Evolutionary conservation across 2,329 filamentous ascomycete genomes (phyloP).

Genomic region (Malbranchea zuffiana): DNA sequence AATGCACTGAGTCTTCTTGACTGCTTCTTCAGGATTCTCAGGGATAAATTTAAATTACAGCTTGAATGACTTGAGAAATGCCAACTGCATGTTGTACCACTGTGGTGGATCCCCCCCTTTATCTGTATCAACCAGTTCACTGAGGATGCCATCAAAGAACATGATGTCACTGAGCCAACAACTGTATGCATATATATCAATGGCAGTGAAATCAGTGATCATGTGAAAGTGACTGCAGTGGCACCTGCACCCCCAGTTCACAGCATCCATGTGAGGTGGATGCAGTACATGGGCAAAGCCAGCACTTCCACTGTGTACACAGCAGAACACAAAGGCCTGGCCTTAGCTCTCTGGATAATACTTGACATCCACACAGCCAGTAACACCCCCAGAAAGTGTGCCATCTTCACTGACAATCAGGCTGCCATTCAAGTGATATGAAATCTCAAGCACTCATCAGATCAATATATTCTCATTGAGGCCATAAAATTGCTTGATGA

Average conservation of each 20-base stretch:
- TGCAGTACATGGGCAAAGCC: conserved; percentile 19
- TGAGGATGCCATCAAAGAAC: conserved; percentile 12
- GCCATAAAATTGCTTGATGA: conserved; percentile 3
- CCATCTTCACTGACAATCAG: conserved; percentile 2
- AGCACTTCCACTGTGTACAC: conserved; percentile 18
- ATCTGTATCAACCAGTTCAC: neutral
- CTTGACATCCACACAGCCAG: neutral
- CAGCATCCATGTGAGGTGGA: neutral
- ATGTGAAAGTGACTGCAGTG: conserved; percentile 21
- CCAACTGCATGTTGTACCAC: neutral
- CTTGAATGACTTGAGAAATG: neutral
- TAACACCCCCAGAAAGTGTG: neutral
- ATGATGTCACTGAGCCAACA: conserved; percentile 10
- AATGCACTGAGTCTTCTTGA: no score
- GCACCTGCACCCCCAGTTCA: conserved; percentile 12
- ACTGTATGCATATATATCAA: conserved; percentile 16
- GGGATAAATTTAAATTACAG: neutral
- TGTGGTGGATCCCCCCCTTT: neutral
- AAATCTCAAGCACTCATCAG: conserved; percentile 3
- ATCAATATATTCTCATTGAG: conserved; percentile 4
- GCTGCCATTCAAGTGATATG: neutral
- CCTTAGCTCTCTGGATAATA: conserved; percentile 19
- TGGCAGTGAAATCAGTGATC: conserved; percentile 18
- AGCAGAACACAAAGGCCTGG: conserved; percentile 16
- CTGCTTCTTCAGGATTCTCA: neutral